Percentiles rank a stretch among this genome's conserved stretches.
Conservation (phyloP, 2,329 filamentous ascomycete genomes). For the Drechslera avenae region DNA sequence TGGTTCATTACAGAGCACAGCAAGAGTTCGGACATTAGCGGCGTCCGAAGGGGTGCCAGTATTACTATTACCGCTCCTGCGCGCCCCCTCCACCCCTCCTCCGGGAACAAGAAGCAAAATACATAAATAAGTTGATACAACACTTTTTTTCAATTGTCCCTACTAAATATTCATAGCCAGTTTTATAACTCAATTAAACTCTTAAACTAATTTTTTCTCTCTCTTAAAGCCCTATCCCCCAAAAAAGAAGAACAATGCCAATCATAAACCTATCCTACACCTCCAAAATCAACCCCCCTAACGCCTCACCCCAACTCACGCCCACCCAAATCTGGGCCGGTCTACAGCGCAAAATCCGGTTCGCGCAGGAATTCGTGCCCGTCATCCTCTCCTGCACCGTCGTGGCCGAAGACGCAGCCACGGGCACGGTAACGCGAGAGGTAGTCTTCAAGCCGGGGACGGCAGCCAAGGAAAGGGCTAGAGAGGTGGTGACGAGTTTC, state of each 20-base stretch:
- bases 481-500: constrained; percentile 48
- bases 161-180: no score
- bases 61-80: no score
- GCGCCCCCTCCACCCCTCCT: no score
- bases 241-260: constrained; percentile 35
- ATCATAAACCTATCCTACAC: constrained; percentile 51
- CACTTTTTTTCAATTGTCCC: no score
- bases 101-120: no score
- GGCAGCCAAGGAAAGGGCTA: constrained; percentile 36
- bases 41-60: no score
- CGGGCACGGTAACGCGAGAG: constrained; percentile 39
- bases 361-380: constrained; percentile 54
- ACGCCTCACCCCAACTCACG: constrained; percentile 46
- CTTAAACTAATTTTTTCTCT: no score
- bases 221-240: no score
- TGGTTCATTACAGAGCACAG: no score
- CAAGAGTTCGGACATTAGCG: no score
- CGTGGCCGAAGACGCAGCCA: constrained; percentile 45
- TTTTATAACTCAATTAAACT: no score
- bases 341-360: constrained; percentile 54
- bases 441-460: constrained; percentile 49
- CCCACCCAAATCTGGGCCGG: constrained; percentile 51
- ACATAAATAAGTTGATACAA: no score
- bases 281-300: constrained; percentile 52
- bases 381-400: constrained; percentile 52